Base-by-base conservation (phyloP, 768 basidiomycete species). In the Tricholoma furcatifolium region DNA sequence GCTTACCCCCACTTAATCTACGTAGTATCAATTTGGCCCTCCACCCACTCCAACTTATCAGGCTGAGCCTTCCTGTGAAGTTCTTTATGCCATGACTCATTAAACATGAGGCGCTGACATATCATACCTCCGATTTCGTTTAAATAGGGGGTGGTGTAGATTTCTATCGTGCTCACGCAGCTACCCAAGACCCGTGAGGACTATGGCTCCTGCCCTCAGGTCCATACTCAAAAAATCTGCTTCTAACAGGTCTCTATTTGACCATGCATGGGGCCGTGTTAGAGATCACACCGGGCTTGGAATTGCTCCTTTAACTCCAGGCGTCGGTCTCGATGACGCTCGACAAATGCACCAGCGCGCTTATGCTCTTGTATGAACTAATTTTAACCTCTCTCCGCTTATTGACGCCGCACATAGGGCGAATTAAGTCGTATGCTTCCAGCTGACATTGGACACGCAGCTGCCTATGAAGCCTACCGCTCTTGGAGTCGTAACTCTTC, bases 381-480 rank as follows among this genome's bases (percentile, higher is more conserved):
- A 18, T 20, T 17, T 14, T 36, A 48, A 23, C 50, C 43, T 40
- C 7, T 47, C 27, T 47, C 24, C 23, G 18, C 4, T 10, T n/a
- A 18, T 47, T 44, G 43, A 45, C 36, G 38, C 18, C 51, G 21
- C 18, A 31, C 41, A 10, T 56, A 87, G 84, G 76, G 78, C 35
- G 80, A 81, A 51, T 65, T 84, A 15, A 67, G 65, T 47, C 65
- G 69, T 39, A 71, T 88, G 68, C 65, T 73, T 6, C 83, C 87
- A 1, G 60, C 68, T 15, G 85, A 89, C 52, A 76, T 91, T 15
- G 89, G 89, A 1, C 80, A 85, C 58, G 89, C 88, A 4, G 88
- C 88, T 9, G 88, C 85, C 2, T 90, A 88, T 62, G 87, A 90
- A 65, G 87, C 87, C 0, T 84, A 85, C 65, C 77, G 87, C 14